A percentile compares a stretch with the other conserved stretches of the same genome.
Evolutionary conservation across 2,329 filamentous ascomycete genomes (phyloP).

Genomic region (Monosporascus sp.): DNA sequence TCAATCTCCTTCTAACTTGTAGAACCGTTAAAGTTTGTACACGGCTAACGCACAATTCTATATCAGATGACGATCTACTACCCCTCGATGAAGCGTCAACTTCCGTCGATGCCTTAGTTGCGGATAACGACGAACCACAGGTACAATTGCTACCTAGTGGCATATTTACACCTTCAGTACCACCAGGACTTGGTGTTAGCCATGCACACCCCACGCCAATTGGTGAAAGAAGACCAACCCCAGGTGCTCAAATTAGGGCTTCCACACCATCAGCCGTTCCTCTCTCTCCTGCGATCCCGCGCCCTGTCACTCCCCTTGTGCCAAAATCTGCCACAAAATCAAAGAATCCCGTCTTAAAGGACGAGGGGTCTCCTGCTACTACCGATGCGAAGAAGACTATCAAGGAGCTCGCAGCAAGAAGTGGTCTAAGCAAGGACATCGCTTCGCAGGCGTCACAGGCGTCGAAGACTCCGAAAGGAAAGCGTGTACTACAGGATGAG

Average conservation of each 20-base stretch:
- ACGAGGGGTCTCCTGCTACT: constrained; percentile 9
- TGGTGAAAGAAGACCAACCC: constrained; percentile 14
- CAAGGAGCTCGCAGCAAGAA: constrained; percentile 40
- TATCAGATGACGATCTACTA: constrained; percentile 57
- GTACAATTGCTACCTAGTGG: constrained; percentile 13
- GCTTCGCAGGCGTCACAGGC: constrained; percentile 36
- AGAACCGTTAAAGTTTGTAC: constrained; percentile 17
- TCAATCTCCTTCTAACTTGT: constrained; percentile 23
- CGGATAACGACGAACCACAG: constrained; percentile 39
- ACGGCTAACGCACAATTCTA: constrained; percentile 36
- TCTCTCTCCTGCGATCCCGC: constrained; percentile 12
- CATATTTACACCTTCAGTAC: constrained; percentile 32
- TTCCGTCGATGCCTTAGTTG: constrained; percentile 64
- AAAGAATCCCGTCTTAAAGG: constrained; percentile 17
- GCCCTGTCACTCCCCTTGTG: constrained; percentile 27
- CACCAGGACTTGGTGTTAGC: constrained; percentile 39
- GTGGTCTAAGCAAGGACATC: constrained; percentile 41
- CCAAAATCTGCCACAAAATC: constrained; percentile 19
- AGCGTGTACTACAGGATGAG: constrained; percentile 47
- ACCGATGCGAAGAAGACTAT: constrained; percentile 35
- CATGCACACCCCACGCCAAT: constrained; percentile 29
- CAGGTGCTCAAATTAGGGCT: constrained; percentile 12
- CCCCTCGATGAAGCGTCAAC: constrained; percentile 55
- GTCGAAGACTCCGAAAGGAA: constrained; percentile 27
- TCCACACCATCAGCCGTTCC: constrained; percentile 14